Conservation (phyloP, 176 grass and related monocot species). For the Hyparrhenia diplandra region DNA sequence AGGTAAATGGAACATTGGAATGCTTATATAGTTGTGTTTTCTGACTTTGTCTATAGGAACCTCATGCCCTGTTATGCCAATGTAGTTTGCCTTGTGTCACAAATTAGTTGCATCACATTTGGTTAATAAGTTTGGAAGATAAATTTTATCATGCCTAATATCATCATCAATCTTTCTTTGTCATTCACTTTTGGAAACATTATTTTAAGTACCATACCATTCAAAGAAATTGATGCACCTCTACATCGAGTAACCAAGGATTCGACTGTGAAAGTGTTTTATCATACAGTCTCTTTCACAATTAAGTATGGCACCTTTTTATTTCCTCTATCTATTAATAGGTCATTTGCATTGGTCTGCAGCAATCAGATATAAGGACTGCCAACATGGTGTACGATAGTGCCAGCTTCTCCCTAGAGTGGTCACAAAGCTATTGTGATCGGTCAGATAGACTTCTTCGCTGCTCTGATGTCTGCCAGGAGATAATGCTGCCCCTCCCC, state of each 20-base stretch:
- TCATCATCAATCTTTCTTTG: not conserved
- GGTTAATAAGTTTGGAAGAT: not conserved
- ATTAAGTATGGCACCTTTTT: not conserved
- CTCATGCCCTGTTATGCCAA: too few relatives aligned
- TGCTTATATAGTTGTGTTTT: not conserved
- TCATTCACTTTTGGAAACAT: not conserved
- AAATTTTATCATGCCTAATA: not conserved
- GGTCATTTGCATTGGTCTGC: not conserved
- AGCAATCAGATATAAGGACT: not conserved
- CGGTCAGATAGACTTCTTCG: not conserved
- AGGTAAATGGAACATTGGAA: not conserved
- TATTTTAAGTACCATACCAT: not conserved
- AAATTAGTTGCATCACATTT: not conserved
- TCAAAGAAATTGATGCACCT: not conserved
- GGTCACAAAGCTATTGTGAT: too few relatives aligned
- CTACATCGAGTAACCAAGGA: not conserved
- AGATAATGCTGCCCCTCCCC: too few relatives aligned
- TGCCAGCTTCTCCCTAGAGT: too few relatives aligned
- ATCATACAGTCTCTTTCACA: not conserved
- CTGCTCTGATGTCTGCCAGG: not conserved
- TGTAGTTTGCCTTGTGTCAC: too few relatives aligned
- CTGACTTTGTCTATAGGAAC: not conserved
- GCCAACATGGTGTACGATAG: not conserved
- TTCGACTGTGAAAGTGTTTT: not conserved
- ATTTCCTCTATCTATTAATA: too few relatives aligned